These are phyloP conservation scores for Odonthalia washingtoniensis DNA, from an alignment of 31 red algal species.

Conservation along the genomic window DNA sequence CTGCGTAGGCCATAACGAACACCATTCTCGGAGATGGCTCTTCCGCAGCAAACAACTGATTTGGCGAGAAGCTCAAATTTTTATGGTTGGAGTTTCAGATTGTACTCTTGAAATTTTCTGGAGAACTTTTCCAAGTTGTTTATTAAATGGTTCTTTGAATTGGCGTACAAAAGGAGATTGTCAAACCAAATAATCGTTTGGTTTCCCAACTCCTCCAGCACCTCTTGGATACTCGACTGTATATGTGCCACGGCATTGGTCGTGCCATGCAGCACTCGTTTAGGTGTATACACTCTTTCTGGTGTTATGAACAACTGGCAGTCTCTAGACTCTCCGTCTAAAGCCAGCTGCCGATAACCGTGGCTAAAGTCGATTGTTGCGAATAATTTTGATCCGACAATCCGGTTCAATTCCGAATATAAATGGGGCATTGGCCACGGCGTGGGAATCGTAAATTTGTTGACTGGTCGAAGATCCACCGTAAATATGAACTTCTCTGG, in stretches of 20 bases:
- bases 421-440: too few relatives aligned
- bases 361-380: conserved; percentile 16
- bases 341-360: conserved; percentile 34
- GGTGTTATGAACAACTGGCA: conserved; percentile 28
- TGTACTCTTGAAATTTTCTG: neutral
- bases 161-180: too few relatives aligned
- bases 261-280: conserved; percentile 37
- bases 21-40: neutral
- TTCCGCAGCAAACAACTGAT: neutral
- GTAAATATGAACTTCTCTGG: too few relatives aligned
- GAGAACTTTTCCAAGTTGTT: too few relatives aligned
- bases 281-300: conserved; percentile 18
- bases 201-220: too few relatives aligned
- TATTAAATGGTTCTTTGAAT: too few relatives aligned
- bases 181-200: too few relatives aligned
- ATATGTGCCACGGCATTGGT: conserved; percentile 32
- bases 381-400: too few relatives aligned
- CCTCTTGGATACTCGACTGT: too few relatives aligned
- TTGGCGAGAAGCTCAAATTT: neutral
- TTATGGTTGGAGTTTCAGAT: neutral
- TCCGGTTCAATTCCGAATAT: too few relatives aligned
- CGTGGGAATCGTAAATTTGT: too few relatives aligned
- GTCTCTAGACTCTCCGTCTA: conserved; percentile 14
- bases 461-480: too few relatives aligned
- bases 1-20: neutral